Evolutionary conservation across 495 filamentous ascomycete species (phyloP), one percentile per base, ranked within the genome.

Genomic region (Penicillium robsamsonii): DNA sequence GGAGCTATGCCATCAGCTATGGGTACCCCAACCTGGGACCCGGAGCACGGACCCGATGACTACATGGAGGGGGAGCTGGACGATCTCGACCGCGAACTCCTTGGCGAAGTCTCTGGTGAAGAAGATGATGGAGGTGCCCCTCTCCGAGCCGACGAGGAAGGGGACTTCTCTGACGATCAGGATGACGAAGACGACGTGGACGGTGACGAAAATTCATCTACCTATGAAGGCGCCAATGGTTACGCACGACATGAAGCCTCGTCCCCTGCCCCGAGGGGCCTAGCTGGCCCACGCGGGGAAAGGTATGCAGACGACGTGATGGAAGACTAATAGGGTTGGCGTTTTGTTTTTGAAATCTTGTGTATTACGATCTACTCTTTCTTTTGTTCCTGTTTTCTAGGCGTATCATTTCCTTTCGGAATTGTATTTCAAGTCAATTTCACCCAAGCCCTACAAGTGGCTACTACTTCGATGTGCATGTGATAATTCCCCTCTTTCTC

Each of bases 61-160:
- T 70, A 74, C 42, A 53, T 72, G 9, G 71, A 75, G 29, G 72
- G 67, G 12, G 78, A 81, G 48, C 67, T 81, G 11, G 79, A 82
- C 52, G 79, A 82, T 50, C 70, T 80, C 13, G 79, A 82, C 51
- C 73, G 78, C 20, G 79, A 80, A 55, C 65, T 79, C 11, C 70
- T 80, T 4, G 78, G 77, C 41, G 79, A 82, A 55, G 77, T 55
- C 15, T 74, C 76, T 17, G 75, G 71, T 6, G 76, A 78, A 4
- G 75, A 80, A 22, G 73, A 76, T 18, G 67, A 52, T 22, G 37
- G 46, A 31, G 29, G 29, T 56, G 54, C 38, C 18, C 66, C 40
- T 56, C 42, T 44, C 13, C 69, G 55, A 40, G 56, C 37, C 30
- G 63, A 54, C 17, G 71, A 66, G 9, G 70, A 61, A 15, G 71